These are phyloP conservation scores for Carex myosuroides DNA, from an alignment of 176 grass and related monocot species.

Conservation along the genomic window DNA sequence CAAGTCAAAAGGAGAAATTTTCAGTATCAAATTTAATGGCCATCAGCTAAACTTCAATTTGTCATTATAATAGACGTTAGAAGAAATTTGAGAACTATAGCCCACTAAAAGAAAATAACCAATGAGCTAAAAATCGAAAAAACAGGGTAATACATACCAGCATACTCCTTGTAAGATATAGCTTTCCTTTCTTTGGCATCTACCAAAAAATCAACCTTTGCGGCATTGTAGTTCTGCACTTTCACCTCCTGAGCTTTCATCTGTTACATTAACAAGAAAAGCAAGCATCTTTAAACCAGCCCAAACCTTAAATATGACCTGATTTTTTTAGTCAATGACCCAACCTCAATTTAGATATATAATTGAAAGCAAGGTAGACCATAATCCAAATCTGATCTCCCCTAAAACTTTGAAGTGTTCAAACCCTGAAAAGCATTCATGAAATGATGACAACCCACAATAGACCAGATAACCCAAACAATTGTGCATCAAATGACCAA, in stretches of 20 bases:
- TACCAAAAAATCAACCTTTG: conserved; percentile 18
- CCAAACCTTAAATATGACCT: background rate
- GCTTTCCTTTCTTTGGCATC: conserved; percentile 3
- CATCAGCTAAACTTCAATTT: background rate
- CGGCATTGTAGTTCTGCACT: background rate
- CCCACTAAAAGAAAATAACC: background rate
- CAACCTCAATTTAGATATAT: background rate
- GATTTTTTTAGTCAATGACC: background rate
- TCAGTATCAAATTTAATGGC: background rate
- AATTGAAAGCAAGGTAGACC: background rate
- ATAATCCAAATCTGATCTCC: background rate
- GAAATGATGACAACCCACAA: background rate
- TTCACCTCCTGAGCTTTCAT: conserved; percentile 17
- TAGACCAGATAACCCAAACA: background rate
- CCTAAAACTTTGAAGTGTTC: background rate
- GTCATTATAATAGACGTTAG: background rate
- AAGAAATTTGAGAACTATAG: background rate
- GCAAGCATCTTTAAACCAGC: background rate
- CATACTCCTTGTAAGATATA: background rate
- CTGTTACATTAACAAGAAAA: conserved; percentile 10
- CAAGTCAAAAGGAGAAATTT: background rate
- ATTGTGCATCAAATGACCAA: background rate
- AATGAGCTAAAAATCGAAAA: conserved; percentile 5
- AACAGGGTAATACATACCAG: background rate
- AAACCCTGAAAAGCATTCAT: background rate